phyloP scores from a whole-genome alignment of 495 filamentous ascomycete genomes.

The Penicillium cosmopolitanum region DNA sequence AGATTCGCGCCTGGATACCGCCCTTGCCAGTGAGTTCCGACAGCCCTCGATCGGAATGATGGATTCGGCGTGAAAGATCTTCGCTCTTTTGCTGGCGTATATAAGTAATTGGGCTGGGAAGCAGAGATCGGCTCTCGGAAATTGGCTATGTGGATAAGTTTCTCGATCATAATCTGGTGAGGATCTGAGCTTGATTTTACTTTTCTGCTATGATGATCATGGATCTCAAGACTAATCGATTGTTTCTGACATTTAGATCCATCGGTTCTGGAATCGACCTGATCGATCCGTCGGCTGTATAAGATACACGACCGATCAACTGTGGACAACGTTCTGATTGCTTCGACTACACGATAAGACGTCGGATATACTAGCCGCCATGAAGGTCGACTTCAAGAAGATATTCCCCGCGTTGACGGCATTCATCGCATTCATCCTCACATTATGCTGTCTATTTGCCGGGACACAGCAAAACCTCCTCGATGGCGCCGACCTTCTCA shows the following conservation, averaged over 20 bases:
- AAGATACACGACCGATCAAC: neutral
- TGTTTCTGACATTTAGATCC: neutral
- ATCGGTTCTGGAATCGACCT: neutral
- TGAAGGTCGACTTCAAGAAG: slow-evolving; percentile 18
- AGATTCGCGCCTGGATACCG: neutral
- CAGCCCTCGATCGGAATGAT: slow-evolving; percentile 4
- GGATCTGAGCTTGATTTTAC: neutral
- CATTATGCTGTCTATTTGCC: slow-evolving; percentile 71
- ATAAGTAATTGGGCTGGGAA: neutral
- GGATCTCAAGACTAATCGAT: neutral
- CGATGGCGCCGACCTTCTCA: slow-evolving; percentile 65
- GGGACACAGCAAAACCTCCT: slow-evolving; percentile 64
- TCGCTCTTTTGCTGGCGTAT: neutral
- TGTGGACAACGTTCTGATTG: neutral
- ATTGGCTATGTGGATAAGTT: slow-evolving; percentile 1
- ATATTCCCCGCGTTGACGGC: slow-evolving; percentile 36
- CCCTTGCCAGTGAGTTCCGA: slow-evolving; percentile 3
- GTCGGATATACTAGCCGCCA: neutral
- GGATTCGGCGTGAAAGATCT: neutral
- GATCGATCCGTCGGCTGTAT: slow-evolving; percentile 1
- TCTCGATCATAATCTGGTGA: slow-evolving; percentile 1
- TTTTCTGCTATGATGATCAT: neutral
- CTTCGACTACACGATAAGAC: neutral
- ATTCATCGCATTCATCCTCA: slow-evolving; percentile 67
- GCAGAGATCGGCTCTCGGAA: neutral